A percentile compares a stretch with the other conserved stretches of the same genome.
Evolutionary conservation across 2,329 filamentous ascomycete genomes (phyloP).

Genomic region (Leptodontidium sp.): DNA sequence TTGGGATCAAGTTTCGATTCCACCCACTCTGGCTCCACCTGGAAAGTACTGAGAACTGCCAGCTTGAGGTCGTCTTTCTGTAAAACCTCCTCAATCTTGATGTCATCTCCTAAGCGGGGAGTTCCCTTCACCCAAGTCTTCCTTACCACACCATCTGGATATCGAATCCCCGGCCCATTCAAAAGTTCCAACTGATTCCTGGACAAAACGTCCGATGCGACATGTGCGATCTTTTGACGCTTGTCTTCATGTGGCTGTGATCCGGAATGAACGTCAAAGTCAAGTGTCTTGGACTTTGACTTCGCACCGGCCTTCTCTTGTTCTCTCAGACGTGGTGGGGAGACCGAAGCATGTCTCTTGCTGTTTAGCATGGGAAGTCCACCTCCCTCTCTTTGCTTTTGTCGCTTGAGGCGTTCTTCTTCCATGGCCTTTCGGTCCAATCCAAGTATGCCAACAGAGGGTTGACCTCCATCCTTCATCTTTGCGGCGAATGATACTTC

Average conservation of each 20-base stretch:
- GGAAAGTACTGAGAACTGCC: constrained; percentile 85
- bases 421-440: constrained; percentile 87
- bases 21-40: constrained; percentile 75
- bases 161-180: constrained; percentile 41
- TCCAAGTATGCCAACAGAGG: constrained; percentile 25
- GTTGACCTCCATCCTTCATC: background rate
- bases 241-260: constrained; percentile 1
- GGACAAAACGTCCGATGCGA: constrained; percentile 12
- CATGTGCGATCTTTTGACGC: background rate
- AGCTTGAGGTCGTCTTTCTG: constrained; percentile 76
- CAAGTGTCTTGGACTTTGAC: background rate
- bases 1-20: constrained; percentile 66
- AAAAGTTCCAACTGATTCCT: constrained; percentile 27
- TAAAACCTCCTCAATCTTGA: constrained; percentile 87
- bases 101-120: constrained; percentile 70
- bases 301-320: background rate
- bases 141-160: constrained; percentile 70
- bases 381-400: constrained; percentile 57
- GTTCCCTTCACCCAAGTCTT: constrained; percentile 79
- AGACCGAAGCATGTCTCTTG: constrained; percentile 42
- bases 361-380: constrained; percentile 2
- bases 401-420: constrained; percentile 76
- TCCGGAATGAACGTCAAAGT: background rate
- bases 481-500: background rate
- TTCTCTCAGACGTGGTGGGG: background rate